Conservation (phyloP, 768 basidiomycete genomes). For the Cubamyces lactineus region DNA sequence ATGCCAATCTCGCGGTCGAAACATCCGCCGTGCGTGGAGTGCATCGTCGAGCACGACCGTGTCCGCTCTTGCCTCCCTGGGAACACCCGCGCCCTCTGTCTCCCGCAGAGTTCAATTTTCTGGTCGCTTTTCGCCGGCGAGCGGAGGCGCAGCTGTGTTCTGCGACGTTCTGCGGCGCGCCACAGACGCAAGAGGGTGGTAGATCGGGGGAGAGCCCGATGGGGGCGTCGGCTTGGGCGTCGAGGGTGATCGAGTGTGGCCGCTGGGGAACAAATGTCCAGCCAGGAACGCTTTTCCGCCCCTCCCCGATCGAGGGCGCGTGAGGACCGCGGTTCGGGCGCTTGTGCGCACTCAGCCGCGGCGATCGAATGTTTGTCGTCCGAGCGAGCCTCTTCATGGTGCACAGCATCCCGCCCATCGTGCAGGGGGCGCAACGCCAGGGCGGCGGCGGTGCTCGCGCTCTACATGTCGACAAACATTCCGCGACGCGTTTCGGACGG, state of each 20-base stretch:
- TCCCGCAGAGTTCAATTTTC: not conserved
- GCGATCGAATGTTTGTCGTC: slow-evolving; percentile 2
- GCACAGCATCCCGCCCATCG: not conserved
- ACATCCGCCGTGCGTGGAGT: not conserved
- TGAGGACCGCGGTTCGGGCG: not conserved
- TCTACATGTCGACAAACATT: not conserved
- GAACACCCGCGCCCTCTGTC: slow-evolving; percentile 1
- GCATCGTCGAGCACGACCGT: not conserved
- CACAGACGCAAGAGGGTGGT: slow-evolving; percentile 3
- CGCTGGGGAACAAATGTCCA: not conserved
- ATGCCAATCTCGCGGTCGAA: slow-evolving; percentile 1
- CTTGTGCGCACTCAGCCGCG: not conserved
- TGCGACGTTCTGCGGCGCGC: not conserved
- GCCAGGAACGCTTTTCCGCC: not conserved
- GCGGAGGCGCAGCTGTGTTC: not conserved
- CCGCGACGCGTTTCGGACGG: too few relatives aligned
- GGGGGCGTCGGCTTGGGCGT: not conserved
- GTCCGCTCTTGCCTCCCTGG: not conserved
- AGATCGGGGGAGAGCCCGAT: slow-evolving; percentile 1
- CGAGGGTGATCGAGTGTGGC: slow-evolving; percentile 2
- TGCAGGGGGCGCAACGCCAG: not conserved
- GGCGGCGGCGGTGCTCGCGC: slow-evolving; percentile 8
- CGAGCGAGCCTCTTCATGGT: not conserved
- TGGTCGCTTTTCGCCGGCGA: not conserved
- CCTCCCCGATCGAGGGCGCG: not conserved